Percentiles rank a stretch among this genome's conserved stretches.
Evolutionary conservation across 2,329 filamentous ascomycete genomes (phyloP).

Genomic region (Coccinonectria pachysandricola): DNA sequence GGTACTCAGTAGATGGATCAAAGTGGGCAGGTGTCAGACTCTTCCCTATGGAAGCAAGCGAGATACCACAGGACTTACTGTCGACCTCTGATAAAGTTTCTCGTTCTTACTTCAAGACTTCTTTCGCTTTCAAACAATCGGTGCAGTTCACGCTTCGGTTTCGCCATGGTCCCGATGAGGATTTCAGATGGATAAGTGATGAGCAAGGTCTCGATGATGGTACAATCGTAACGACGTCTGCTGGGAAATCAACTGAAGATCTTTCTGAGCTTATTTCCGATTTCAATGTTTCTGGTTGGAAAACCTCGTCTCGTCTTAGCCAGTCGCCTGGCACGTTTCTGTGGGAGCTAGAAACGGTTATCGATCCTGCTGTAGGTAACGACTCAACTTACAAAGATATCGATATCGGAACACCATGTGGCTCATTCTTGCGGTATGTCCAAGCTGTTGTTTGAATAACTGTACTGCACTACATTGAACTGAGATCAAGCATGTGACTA

Average conservation of each 20-base stretch:
- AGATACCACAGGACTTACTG: constrained; percentile 42
- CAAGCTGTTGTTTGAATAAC: no score
- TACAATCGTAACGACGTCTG: constrained; percentile 37
- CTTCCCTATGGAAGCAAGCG: constrained; percentile 10
- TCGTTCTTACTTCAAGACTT: constrained; percentile 43
- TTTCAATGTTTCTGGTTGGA: constrained; percentile 43
- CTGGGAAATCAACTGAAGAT: constrained; percentile 24
- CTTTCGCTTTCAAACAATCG: constrained; percentile 36
- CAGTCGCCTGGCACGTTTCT: constrained; percentile 60
- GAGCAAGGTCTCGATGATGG: constrained; percentile 55
- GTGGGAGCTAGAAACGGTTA: constrained; percentile 53
- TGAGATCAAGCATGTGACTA: no score
- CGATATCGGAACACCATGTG: constrained; percentile 53
- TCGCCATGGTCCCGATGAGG: constrained; percentile 36
- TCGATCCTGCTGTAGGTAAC: constrained; percentile 46
- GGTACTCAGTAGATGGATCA: constrained; percentile 52
- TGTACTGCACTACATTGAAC: no score
- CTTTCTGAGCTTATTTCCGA: constrained; percentile 46
- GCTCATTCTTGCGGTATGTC: constrained; percentile 43
- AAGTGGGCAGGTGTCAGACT: constrained; percentile 45
- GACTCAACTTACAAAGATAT: constrained; percentile 47
- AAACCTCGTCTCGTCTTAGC: constrained; percentile 43
- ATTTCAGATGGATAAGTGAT: constrained; percentile 64
- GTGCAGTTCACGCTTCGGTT: constrained; percentile 65
- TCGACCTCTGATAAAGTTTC: constrained; percentile 11